Percentiles rank a stretch among this genome's conserved stretches.
These are phyloP conservation scores for Durotheca rogersii DNA, from an alignment of 495 filamentous ascomycete species.

Conservation along the genomic window DNA sequence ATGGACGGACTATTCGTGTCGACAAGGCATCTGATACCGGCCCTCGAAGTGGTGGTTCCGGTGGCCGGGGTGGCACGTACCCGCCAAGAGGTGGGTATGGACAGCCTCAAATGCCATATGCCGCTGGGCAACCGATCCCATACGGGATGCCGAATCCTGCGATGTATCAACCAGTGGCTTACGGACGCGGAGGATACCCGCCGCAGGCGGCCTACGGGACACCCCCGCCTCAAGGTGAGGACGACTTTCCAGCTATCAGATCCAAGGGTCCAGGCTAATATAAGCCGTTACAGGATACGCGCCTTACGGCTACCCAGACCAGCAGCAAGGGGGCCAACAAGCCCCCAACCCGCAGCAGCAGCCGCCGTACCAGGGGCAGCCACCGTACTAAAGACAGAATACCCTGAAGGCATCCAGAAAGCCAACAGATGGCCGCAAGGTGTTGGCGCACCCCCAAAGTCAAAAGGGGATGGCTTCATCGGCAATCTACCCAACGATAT, in stretches of 20 bases:
- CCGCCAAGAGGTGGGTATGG: constrained; percentile 45
- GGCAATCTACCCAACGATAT: constrained; percentile 1
- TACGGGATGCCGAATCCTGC: constrained; percentile 31
- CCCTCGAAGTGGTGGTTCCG: constrained; percentile 55
- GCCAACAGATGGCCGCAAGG: neutral
- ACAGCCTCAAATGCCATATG: constrained; percentile 34
- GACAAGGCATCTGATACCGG: constrained; percentile 89
- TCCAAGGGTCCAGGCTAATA: constrained; percentile 7
- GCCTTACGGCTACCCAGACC: constrained; percentile 47
- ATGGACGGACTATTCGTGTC: constrained; percentile 92
- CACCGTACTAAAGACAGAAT: constrained; percentile 31
- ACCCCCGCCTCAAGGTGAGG: constrained; percentile 46
- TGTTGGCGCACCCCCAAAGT: constrained; percentile 2
- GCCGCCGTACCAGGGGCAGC: constrained; percentile 38
- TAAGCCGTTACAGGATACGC: constrained; percentile 18
- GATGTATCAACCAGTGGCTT: constrained; percentile 28
- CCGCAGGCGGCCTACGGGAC: constrained; percentile 40
- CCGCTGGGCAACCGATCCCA: constrained; percentile 25
- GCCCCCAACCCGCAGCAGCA: constrained; percentile 30
- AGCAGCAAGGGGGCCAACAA: constrained; percentile 27
- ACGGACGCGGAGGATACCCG: constrained; percentile 36
- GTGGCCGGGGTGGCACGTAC: constrained; percentile 37
- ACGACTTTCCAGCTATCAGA: neutral
- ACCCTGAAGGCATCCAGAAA: neutral
- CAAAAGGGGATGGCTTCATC: neutral